phyloP scores from a whole-genome alignment of 768 basidiomycete genomes.

The Rhodotorula graminis region DNA sequence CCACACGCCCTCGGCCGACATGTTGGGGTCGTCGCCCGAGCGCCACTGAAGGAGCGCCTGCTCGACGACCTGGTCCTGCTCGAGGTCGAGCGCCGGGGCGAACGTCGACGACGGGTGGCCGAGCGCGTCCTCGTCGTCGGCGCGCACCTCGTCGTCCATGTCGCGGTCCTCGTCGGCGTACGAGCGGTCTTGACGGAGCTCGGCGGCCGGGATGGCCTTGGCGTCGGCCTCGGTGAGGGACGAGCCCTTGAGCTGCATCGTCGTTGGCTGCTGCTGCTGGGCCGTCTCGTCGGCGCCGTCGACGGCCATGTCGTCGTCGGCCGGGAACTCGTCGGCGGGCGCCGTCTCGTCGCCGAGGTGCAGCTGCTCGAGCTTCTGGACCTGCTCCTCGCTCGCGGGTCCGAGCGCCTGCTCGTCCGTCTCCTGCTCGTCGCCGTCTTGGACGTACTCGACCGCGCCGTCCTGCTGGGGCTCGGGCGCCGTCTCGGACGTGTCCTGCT shows the following conservation, averaged over 20 bases:
- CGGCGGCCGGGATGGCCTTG: constrained; percentile 47
- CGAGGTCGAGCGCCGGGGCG: constrained; percentile 36
- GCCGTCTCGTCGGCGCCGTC: constrained; percentile 33
- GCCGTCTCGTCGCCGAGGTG: constrained; percentile 69
- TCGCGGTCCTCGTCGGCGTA: constrained; percentile 41
- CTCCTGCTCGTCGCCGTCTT: constrained; percentile 62
- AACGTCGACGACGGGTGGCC: constrained; percentile 45
- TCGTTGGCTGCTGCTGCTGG: constrained; percentile 26
- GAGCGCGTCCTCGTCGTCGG: constrained; percentile 56
- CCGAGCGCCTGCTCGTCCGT: constrained; percentile 76
- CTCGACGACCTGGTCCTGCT: constrained; percentile 52
- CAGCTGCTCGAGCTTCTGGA: constrained; percentile 73
- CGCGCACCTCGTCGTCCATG: constrained; percentile 41
- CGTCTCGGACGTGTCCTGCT: constrained; percentile 49
- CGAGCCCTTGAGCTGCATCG: constrained; percentile 37
- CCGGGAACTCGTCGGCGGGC: constrained; percentile 70
- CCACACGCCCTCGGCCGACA: constrained; percentile 73
- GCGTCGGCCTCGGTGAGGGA: constrained; percentile 39
- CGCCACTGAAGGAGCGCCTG: constrained; percentile 61
- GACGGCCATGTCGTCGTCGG: constrained; percentile 54
- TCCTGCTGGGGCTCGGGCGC: constrained; percentile 38
- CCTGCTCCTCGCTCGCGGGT: constrained; percentile 75
- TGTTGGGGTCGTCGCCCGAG: constrained; percentile 56
- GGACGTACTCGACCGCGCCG: constrained; percentile 65
- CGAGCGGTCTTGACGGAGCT: constrained; percentile 34